Conservation (phyloP, 352 stramenopile genomes). For the Phytophthora pinifolia region DNA sequence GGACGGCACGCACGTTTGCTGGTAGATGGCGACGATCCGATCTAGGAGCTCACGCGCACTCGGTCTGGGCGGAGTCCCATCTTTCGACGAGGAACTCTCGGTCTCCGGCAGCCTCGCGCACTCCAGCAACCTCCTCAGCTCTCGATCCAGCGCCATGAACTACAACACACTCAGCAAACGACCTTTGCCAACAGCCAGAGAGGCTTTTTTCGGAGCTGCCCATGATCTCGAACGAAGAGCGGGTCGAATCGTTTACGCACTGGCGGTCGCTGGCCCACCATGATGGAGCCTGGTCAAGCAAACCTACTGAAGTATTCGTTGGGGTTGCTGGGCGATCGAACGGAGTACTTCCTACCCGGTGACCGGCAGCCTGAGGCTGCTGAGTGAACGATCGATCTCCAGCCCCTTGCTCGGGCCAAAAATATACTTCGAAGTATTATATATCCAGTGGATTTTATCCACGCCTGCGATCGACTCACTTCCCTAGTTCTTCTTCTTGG, state of each 20-base stretch:
- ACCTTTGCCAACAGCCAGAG: slow-evolving; percentile 13
- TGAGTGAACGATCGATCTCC: slow-evolving; percentile 45
- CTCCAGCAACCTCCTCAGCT: slow-evolving; percentile 55
- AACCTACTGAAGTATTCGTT: no score
- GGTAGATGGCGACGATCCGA: slow-evolving; percentile 29
- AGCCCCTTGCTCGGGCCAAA: slow-evolving; percentile 37
- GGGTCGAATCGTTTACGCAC: no score
- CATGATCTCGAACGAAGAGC: no score
- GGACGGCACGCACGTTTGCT: slow-evolving; percentile 42
- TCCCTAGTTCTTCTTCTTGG: slow-evolving; percentile 92
- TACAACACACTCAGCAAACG: slow-evolving; percentile 1
- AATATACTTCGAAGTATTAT: slow-evolving; percentile 88
- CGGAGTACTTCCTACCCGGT: no score
- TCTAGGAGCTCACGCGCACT: slow-evolving; percentile 38
- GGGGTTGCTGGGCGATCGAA: no score
- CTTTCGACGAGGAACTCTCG: slow-evolving; percentile 19
- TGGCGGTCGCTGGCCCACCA: no score
- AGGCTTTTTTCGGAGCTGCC: no score
- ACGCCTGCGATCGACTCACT: slow-evolving; percentile 7
- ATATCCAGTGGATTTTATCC: slow-evolving; percentile 21
- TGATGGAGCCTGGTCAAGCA: no score
- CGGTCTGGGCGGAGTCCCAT: slow-evolving; percentile 20
- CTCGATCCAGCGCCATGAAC: slow-evolving; percentile 53
- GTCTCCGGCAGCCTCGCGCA: slow-evolving; percentile 36
- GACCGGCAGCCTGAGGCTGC: no score